A percentile compares a stretch with the other conserved stretches of the same genome.
Evolutionary conservation across 129 eudicot genomes (phyloP).

Genomic region (Flaveria brownii): DNA sequence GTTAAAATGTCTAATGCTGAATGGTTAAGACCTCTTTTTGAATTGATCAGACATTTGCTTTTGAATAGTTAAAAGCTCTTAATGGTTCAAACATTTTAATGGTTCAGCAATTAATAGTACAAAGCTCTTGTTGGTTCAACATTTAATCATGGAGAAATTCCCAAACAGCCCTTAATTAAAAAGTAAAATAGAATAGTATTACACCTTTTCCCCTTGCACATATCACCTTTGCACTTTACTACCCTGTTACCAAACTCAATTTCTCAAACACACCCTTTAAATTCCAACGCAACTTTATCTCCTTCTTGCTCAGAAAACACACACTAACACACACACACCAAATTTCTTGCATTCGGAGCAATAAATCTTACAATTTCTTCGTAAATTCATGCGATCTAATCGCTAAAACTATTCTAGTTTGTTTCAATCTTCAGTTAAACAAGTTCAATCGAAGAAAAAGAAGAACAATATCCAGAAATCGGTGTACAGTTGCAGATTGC

Average conservation of each 20-base stretch:
- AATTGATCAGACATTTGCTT: too few species aligned
- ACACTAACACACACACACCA: slow-evolving; percentile 25
- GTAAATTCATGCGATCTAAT: background rate
- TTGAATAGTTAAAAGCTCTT: too few species aligned
- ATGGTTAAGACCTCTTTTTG: too few species aligned
- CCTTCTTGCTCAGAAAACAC: slow-evolving; percentile 12
- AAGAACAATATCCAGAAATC: slow-evolving; percentile 1
- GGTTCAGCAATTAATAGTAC: too few species aligned
- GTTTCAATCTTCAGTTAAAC: background rate
- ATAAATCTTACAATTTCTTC: background rate
- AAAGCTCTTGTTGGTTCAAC: too few species aligned
- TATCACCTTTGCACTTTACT: background rate
- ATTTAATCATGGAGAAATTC: too few species aligned
- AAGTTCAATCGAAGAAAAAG: slow-evolving; percentile 9
- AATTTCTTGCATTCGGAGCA: slow-evolving; percentile 5
- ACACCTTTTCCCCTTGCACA: background rate
- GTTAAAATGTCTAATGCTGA: too few species aligned
- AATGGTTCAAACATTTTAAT: too few species aligned
- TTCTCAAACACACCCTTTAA: slow-evolving; percentile 16
- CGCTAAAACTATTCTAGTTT: background rate
- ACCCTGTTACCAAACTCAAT: slow-evolving; percentile 7
- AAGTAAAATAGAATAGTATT: background rate
- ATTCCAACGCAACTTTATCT: slow-evolving; percentile 26
- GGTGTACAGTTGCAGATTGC: background rate
- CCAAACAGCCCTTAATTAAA: too few species aligned